These are phyloP conservation scores for Mortierella sp. DNA, from an alignment of 371 early-diverging fungal species.

Conservation along the genomic window DNA sequence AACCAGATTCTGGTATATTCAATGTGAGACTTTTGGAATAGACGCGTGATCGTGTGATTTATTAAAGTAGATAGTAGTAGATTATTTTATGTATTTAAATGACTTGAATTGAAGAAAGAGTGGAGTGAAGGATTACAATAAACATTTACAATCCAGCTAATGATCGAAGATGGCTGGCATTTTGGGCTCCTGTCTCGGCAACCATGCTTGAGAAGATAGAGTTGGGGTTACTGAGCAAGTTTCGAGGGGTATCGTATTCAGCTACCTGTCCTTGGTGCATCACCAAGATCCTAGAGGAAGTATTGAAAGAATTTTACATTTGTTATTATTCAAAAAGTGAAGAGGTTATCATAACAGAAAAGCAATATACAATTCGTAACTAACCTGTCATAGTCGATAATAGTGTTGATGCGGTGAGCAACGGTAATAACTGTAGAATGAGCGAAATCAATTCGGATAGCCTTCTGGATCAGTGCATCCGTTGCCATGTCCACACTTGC, in stretches of 20 bases:
- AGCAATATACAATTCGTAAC: not conserved
- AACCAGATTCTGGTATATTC: no score
- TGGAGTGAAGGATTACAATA: not conserved
- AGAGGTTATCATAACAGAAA: not conserved
- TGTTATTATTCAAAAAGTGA: not conserved
- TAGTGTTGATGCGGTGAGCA: slow-evolving; percentile 80
- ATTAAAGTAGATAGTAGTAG: no score
- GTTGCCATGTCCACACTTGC: slow-evolving; percentile 58
- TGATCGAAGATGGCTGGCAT: slow-evolving; percentile 38
- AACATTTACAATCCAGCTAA: slow-evolving; percentile 31
- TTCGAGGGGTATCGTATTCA: slow-evolving; percentile 62
- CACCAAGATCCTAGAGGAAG: slow-evolving; percentile 52
- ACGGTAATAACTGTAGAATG: slow-evolving; percentile 93
- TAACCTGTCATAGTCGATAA: slow-evolving; percentile 54
- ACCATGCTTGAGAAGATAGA: slow-evolving; percentile 83
- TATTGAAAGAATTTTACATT: not conserved
- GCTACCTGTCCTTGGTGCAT: slow-evolving; percentile 61
- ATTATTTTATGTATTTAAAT: not conserved
- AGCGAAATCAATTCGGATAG: slow-evolving; percentile 89
- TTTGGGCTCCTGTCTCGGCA: slow-evolving; percentile 74
- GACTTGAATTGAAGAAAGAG: not conserved
- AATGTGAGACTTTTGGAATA: no score
- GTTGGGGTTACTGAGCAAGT: slow-evolving; percentile 62
- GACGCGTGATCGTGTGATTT: no score
- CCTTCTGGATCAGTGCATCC: slow-evolving; percentile 59